These are phyloP conservation scores for Fagus crenata DNA, from an alignment of 306 rosid species.

Conservation along the genomic window DNA sequence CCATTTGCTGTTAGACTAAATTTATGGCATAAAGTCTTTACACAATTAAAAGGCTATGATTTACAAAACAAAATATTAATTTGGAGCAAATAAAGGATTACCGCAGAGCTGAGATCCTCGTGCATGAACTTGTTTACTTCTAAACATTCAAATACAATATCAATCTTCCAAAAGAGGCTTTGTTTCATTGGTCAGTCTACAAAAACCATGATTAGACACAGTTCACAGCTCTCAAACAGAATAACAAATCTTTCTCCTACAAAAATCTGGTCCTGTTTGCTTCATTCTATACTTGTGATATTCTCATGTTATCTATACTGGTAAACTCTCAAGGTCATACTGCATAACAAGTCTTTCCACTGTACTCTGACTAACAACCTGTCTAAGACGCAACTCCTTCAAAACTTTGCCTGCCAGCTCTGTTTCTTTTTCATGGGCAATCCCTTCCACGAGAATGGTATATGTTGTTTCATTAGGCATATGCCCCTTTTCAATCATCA, in stretches of 20 bases:
- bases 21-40: not conserved
- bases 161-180: conserved; percentile 34
- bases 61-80: not conserved
- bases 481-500: conserved; percentile 64
- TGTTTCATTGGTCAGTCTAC: conserved; percentile 19
- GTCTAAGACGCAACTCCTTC: conserved; percentile 54
- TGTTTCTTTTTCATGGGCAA: conserved; percentile 64
- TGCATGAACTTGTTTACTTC: conserved; percentile 18
- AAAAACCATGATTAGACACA: conserved; percentile 9
- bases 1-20: not conserved
- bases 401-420: conserved; percentile 60
- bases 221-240: conserved; percentile 15
- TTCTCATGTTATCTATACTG: conserved; percentile 26
- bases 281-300: conserved; percentile 13
- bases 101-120: conserved; percentile 7
- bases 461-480: conserved; percentile 81
- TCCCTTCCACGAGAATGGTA: conserved; percentile 75
- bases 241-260: conserved; percentile 20
- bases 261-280: conserved; percentile 26
- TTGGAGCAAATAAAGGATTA: not conserved
- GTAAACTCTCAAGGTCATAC: conserved; percentile 55
- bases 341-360: conserved; percentile 74
- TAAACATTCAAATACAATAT: not conserved
- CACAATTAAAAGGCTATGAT: not conserved
- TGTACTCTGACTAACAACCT: conserved; percentile 61